Base-by-base conservation (phyloP, 2,329 filamentous ascomycete genomes). In the Harringtonia lauricola region DNA sequence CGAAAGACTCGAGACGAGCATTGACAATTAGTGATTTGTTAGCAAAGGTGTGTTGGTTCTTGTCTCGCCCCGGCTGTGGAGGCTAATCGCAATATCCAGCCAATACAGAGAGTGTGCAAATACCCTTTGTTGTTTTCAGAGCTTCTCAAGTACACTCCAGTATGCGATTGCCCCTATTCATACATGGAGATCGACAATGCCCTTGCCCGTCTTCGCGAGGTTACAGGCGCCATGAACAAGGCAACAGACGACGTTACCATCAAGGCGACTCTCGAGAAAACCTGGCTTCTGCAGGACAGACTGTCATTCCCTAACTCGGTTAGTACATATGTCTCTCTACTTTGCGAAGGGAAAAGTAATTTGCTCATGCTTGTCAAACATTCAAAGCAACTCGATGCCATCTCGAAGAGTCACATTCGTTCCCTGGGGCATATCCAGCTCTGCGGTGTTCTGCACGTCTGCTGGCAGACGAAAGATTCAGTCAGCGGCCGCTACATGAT, bases 121-220 rank as follows among this genome's bases (percentile, higher is more conserved):
- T 96, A 96, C 57, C 87, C 87, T 12, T 68, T 98, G 4, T 68
- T 96, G 2, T 89, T 96, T 55, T 73, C 79, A 6, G 87, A 95
- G 55, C 70, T 98, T 9, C 71, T 89, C 47, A 89, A 83, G 55
- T 74, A 82, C 51, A 95, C 89, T 0, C 86, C 87, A 2, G 84
- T 86, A 2, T 80, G 76, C 44, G 90, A 96, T 57, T 94, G 88
- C 55, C 87, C 88, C 0, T 79, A 79, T 48, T 83, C 87, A 1
- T 84, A 95, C 60, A 79, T 83, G 58, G 82, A 86, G 42, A 76
- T 96, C 17, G 81, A 87, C 47, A 81, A 79, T 50, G 74, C 84
- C 1, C 67, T 94, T 28, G 74, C 79, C 42, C 72, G 79, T 39
- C 67, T 95, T 33, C 79, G 85, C 33, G 79, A 86, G 57, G 77